Base-by-base conservation (phyloP, 2,329 filamentous ascomycete genomes). In the Davidsoniella neocaledoniae region DNA sequence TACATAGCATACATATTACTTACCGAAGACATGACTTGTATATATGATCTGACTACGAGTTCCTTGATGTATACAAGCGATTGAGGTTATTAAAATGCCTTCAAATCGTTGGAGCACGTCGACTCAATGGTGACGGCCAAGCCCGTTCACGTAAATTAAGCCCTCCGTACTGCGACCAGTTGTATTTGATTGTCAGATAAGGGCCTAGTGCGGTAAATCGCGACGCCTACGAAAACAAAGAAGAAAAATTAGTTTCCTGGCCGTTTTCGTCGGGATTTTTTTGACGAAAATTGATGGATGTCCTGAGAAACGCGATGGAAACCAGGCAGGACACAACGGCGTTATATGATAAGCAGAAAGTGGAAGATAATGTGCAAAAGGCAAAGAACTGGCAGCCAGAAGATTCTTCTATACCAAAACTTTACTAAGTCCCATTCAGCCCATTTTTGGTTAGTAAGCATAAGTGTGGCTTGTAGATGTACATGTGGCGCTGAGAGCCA, bases 391-490 rank as follows among this genome's bases (percentile, higher is more conserved):
- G 41, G 39, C 39, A 17, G 45, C 43, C 45, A 52, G 50, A 52
- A 52, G 45, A 45, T 52, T 52, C 50, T 44, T 45, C 36, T 44
- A 26, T 36, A 41, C 26, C 41, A 16, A 41, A 46, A 38, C 49
- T 45, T 46, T 45, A 45, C 42, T 17, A 23, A 29, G 23, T 39
- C 17, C 33, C 10, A 17, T 37, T 43, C 45, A 48, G 40, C 45
- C 45, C 37, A 12, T n/a, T 8, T 16, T 23, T 42, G 6, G 40
- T 52, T 47, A 52, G 40, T 44, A 25, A 50, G 25, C 23, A 14
- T 8, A 1, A 4, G 33, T 48, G 33, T 16, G 33, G 2, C 29
- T 42, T 41, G 44, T 40, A n/a, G 42, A 25, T 2, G 3, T 19
- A 4, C 12, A 0, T n/a, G 45, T 40, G 40, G 45, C 45, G 50